Conservation (phyloP, 306 rosid genomes). For the Canavalia ensiformis region DNA sequence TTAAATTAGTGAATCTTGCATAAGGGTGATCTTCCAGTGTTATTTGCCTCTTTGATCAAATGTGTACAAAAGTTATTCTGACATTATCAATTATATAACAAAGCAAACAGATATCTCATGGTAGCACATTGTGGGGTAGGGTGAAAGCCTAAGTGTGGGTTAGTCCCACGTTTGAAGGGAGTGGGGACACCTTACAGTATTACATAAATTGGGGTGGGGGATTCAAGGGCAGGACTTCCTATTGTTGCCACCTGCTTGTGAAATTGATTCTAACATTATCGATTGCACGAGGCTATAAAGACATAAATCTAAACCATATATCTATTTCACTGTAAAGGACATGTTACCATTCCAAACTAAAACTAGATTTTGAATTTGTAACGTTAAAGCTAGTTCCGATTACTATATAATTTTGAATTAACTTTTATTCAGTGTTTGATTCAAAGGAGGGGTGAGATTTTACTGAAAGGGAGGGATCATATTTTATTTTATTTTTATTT, state of each 20-base stretch:
- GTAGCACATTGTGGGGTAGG: background rate
- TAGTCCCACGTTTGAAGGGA: background rate
- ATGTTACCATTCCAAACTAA: too few species aligned
- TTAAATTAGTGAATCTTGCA: slow-evolving; percentile 32
- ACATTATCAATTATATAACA: background rate
- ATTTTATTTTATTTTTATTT: too few species aligned
- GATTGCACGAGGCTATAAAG: background rate
- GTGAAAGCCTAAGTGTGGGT: background rate
- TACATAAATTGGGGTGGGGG: too few species aligned
- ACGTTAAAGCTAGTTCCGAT: too few species aligned
- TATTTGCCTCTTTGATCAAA: background rate
- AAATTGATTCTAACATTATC: background rate
- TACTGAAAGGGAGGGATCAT: too few species aligned
- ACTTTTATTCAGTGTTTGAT: too few species aligned
- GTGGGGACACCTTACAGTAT: background rate
- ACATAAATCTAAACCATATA: background rate
- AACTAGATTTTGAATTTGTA: too few species aligned
- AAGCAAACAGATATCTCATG: background rate
- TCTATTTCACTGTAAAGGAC: too few species aligned
- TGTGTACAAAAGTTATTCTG: background rate
- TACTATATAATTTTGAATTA: too few species aligned
- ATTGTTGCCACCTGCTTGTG: too few species aligned
- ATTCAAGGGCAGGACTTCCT: too few species aligned
- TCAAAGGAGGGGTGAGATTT: too few species aligned
- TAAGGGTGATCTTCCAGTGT: background rate